Evolutionary conservation across 305 asterid species (phyloP).

Genomic region (Solanum chacoense): DNA sequence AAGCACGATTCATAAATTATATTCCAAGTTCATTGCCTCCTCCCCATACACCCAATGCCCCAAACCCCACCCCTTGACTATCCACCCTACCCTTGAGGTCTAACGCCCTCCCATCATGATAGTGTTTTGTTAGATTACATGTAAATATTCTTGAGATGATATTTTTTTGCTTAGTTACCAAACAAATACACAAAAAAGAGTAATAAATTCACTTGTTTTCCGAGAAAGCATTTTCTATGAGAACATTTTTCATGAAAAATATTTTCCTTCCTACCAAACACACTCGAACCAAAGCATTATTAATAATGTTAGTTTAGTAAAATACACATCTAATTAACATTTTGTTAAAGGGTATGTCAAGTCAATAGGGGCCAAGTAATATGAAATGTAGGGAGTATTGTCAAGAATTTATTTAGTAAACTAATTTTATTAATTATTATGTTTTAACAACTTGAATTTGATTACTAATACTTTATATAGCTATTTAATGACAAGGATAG

Average conservation of each 20-base stretch:
- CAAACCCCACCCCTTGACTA: neutral
- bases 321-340: neutral
- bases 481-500: neutral
- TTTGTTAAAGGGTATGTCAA: neutral
- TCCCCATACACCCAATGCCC: neutral
- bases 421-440: neutral
- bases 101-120: neutral
- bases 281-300: neutral
- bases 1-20: neutral
- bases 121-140: neutral
- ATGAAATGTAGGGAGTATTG: neutral
- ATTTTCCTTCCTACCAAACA: neutral
- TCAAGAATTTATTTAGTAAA: too few relatives aligned
- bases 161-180: neutral
- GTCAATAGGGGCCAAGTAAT: neutral
- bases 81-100: neutral
- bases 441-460: neutral
- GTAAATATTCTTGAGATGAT: neutral
- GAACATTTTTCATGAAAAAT: neutral
- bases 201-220: neutral
- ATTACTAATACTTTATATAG: neutral
- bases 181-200: neutral
- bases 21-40: neutral
- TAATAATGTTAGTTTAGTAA: neutral
- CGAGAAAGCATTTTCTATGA: neutral